phyloP scores from a whole-genome alignment of 2,329 filamentous ascomycete species.

The Pyrenochaeta sp. region DNA sequence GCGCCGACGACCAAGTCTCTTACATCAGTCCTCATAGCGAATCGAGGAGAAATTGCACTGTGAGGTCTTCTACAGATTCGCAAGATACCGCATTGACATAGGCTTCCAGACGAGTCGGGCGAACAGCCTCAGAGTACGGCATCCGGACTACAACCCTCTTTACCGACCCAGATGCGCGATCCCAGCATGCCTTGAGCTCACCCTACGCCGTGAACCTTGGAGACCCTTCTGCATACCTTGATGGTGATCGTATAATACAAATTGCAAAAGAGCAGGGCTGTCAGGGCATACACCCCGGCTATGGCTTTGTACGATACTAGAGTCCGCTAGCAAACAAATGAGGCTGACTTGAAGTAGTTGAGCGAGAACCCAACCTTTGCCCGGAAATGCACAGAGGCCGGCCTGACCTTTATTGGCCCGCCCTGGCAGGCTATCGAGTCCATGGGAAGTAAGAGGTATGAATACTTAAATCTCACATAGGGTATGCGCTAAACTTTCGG shows the following conservation, averaged over 20 bases:
- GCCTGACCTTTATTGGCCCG: constrained; percentile 93
- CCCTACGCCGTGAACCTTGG: constrained; percentile 86
- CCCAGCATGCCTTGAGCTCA: constrained; percentile 88
- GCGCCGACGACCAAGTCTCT: constrained; percentile 51
- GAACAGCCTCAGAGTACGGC: constrained; percentile 85
- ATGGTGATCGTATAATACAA: constrained; percentile 89
- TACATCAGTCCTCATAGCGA: constrained; percentile 90
- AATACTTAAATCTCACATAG: too few species aligned
- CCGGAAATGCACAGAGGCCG: constrained; percentile 84
- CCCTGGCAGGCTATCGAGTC: constrained; percentile 77
- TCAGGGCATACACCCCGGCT: constrained; percentile 92
- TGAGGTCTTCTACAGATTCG: constrained; percentile 38
- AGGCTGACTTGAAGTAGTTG: constrained; percentile 53
- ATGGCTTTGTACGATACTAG: constrained; percentile 72
- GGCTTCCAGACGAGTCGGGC: constrained; percentile 75
- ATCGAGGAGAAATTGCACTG: constrained; percentile 95
- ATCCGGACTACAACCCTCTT: constrained; percentile 95
- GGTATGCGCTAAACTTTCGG: constrained; percentile 14
- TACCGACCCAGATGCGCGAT: constrained; percentile 85
- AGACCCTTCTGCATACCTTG: constrained; percentile 84
- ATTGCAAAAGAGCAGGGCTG: constrained; percentile 88
- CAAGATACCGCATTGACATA: constrained; percentile 7
- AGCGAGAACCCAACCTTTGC: constrained; percentile 91
- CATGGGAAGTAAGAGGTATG: constrained; percentile 90
- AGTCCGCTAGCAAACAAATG: not conserved